Evolutionary conservation across 129 eudicot species (phyloP).

Genomic region (Rutidosis leptorrhynchoides): DNA sequence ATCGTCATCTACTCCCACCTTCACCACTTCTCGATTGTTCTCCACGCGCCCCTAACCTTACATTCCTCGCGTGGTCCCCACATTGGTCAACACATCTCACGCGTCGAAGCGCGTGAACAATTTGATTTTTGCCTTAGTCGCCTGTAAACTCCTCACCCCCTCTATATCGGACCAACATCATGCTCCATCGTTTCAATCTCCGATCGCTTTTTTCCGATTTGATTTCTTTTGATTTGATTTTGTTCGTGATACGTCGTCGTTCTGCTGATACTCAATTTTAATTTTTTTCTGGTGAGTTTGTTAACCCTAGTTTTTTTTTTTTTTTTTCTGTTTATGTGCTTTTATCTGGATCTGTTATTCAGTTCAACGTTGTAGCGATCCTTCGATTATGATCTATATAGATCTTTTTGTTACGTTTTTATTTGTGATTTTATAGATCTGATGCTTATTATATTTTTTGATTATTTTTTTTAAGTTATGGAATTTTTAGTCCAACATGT

Average conservation of each 20-base stretch:
- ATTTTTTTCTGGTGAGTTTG: constrained; percentile 22
- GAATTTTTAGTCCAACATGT: background rate
- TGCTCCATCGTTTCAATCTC: constrained; percentile 39
- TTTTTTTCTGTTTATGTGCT: background rate
- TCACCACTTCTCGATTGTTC: constrained; percentile 9
- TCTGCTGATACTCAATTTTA: constrained; percentile 25
- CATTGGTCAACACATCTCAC: constrained; percentile 24
- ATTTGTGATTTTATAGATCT: background rate
- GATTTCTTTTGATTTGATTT: background rate
- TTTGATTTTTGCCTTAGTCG: constrained; percentile 37
- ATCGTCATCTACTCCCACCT: constrained; percentile 24
- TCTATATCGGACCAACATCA: constrained; percentile 35
- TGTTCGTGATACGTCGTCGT: background rate
- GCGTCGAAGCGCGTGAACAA: constrained; percentile 31
- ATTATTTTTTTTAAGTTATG: too few relatives aligned
- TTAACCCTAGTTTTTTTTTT: background rate
- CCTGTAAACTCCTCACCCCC: constrained; percentile 37
- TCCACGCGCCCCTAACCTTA: background rate
- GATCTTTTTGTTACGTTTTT: background rate
- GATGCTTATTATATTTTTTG: background rate
- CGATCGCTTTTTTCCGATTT: constrained; percentile 37
- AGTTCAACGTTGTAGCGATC: background rate
- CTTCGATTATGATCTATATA: background rate
- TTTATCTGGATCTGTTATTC: constrained; percentile 18
- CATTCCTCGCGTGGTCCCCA: background rate